Percentiles rank a stretch among this genome's conserved stretches.
Evolutionary conservation across 305 asterid genomes (phyloP).

Genomic region (Fraxinus ornus): DNA sequence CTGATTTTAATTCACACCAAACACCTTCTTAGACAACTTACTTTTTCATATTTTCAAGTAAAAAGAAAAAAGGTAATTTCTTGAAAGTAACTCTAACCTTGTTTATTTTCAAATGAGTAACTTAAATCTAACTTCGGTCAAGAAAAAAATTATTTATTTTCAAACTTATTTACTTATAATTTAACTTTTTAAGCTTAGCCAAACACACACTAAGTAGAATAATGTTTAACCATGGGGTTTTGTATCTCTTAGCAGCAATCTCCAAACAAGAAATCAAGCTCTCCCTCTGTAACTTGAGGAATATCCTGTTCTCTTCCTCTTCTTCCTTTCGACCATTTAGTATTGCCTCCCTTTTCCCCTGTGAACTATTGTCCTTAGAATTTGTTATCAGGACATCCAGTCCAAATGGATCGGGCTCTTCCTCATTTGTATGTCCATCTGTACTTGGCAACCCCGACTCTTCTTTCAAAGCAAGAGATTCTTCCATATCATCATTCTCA

Average conservation of each 20-base stretch:
- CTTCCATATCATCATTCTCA: constrained; percentile 74
- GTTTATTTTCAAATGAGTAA: background rate
- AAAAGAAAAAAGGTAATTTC: no score
- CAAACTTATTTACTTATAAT: no score
- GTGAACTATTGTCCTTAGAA: constrained; percentile 49
- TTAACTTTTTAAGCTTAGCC: background rate
- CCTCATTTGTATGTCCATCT: constrained; percentile 37
- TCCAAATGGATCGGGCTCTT: constrained; percentile 83
- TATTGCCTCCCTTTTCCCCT: constrained; percentile 43
- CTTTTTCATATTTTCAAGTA: no score
- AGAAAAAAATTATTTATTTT: no score
- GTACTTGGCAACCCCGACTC: constrained; percentile 32
- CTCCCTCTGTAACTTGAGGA: constrained; percentile 69
- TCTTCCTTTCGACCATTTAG: constrained; percentile 33
- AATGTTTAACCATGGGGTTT: constrained; percentile 67
- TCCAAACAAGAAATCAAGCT: constrained; percentile 76
- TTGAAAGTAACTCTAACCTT: no score
- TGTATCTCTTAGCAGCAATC: constrained; percentile 90
- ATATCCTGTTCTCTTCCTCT: constrained; percentile 51
- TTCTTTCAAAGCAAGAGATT: constrained; percentile 63
- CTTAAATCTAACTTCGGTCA: no score
- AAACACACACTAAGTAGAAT: background rate
- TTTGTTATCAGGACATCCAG: constrained; percentile 72
- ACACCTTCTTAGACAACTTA: no score
- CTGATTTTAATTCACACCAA: no score